Evolutionary conservation across 148 eudicot species (phyloP), one percentile per base, ranked within the genome.

Genomic region (Nepenthes mirabilis): DNA sequence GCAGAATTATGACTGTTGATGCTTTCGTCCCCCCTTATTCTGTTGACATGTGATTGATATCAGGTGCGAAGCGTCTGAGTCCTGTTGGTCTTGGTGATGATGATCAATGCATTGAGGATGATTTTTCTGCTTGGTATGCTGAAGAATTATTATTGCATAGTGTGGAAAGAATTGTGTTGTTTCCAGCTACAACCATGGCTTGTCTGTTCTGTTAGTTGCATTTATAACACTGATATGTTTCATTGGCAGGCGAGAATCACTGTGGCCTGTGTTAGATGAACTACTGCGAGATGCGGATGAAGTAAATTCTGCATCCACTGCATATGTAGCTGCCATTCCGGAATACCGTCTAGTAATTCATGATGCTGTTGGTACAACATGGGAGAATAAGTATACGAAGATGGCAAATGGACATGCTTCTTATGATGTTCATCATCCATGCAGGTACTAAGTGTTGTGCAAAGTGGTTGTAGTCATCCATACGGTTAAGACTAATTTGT

Each of bases 51-150:
- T 23, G 23, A 23, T 23, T 23, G 14, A 8, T 63, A 34, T 66
- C 73, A 90, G 97, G 97, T 77, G 97, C 78, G 58, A 90, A 82
- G 72, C 86, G 90, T 65, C 62, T 90, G 56, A 69, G 86, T 67
- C 73, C 85, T 23, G 72, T 82, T 62, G 97, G 97, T 63, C 83
- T 89, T 34, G 97, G 97, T 54, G 97, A 89, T 78, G 97, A 89
- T 83, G 97, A 90, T 74, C 94, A 86, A 57, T 83, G 97, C 53
- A 90, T 90, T 54, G 97, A 90, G 70, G 97, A 90, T 66, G 97
- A 90, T 68, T 90, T 90, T 70, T 13, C 97, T 68, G 90, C 97
- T 45, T 90, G 97, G 97, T 90, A 72, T 59, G 45, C 45, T 8
- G 8, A 40, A 8, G 45, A 8, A 40, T 40, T 40, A 40, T 40